Evolutionary conservation across 495 filamentous ascomycete species (phyloP), one percentile per base, ranked within the genome.

Genomic region (Terfezia boudieri): DNA sequence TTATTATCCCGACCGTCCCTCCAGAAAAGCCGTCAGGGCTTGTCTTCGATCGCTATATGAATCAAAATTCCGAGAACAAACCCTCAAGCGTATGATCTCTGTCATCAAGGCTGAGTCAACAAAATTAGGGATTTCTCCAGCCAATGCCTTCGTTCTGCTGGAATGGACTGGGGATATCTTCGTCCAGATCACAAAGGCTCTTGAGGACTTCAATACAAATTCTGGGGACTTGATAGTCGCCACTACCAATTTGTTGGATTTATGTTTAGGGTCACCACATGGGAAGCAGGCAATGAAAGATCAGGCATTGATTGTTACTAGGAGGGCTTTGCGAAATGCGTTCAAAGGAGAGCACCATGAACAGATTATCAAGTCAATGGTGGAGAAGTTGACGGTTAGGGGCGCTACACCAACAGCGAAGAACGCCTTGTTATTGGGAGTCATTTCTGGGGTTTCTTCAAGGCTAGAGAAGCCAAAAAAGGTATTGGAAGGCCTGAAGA

Each of bases 81-180:
- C 90, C 51, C 71, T 82, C 36, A 71, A 75, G 51, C 71, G 69
- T 38, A 36, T 70, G 2, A 51, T 65, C 9, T 50, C 35, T 6
- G 55, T 46, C 2, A 64, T 79, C 51, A 69, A 71, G 51, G 64
- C 67, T 38, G 92, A 98, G 67, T 72, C 82, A 0, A 69, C 74
- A 43, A 94, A 92, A 64, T 64, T 70, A 4, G 78, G 76, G 32
- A 76, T 96, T 58, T 83, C 89, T 22, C 69, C 84, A 1, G 74
- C 76, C 22, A 86, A 78, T 62, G 84, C 86, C 1, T 88, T 94
- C 60, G 83, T 93, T n/a, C 70, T 98, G 58, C 71, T 89, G 11
- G 83, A 89, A 62, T 98, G 87, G 90, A 84, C 43, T 7, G 41
- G 51, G 8, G 63, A 61, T 46, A 26, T 65, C 11, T 55, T 64